Conservation (phyloP, 2,329 filamentous ascomycete genomes). For the Rhynchosporium graminicola region DNA sequence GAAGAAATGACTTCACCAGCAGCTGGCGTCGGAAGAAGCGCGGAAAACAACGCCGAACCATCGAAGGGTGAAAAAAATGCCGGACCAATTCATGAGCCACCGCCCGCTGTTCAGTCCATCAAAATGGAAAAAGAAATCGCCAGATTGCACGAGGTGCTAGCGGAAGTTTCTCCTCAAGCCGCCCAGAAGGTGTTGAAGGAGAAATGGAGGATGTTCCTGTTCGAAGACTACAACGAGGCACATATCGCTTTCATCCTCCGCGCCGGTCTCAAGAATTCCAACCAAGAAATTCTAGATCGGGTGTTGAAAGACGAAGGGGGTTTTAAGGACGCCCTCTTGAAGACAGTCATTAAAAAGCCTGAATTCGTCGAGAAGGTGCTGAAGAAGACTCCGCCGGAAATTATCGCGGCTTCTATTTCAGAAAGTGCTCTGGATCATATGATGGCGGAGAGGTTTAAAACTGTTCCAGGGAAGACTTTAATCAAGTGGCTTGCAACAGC, state of each 20-base stretch:
- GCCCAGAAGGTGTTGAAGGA: conserved; percentile 30
- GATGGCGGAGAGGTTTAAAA: conserved; percentile 27
- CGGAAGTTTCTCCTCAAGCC: conserved; percentile 28
- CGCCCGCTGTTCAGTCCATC: conserved; percentile 6
- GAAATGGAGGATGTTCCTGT: conserved; percentile 32
- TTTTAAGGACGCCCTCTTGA: conserved; percentile 27
- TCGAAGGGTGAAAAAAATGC: not conserved
- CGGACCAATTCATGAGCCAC: not conserved
- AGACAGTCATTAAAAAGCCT: conserved; percentile 22
- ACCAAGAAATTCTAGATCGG: conserved; percentile 26
- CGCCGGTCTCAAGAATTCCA: conserved; percentile 35
- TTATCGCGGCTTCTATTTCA: conserved; percentile 27
- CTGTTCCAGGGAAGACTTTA: conserved; percentile 30
- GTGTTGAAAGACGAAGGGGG: conserved; percentile 30
- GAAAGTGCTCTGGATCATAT: conserved; percentile 30
- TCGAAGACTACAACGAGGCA: conserved; percentile 27
- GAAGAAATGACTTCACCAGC: conserved; percentile 8
- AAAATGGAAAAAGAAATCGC: conserved; percentile 29
- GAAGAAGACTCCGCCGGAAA: conserved; percentile 16
- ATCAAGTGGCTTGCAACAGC: conserved; percentile 34
- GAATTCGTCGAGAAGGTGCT: conserved; percentile 29
- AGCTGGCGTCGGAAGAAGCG: not conserved
- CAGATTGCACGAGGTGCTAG: conserved; percentile 28
- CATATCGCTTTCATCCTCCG: conserved; percentile 36
- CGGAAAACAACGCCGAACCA: not conserved